These are phyloP conservation scores for Cercophora samala DNA, from an alignment of 495 filamentous ascomycete genomes.

Conservation along the genomic window DNA sequence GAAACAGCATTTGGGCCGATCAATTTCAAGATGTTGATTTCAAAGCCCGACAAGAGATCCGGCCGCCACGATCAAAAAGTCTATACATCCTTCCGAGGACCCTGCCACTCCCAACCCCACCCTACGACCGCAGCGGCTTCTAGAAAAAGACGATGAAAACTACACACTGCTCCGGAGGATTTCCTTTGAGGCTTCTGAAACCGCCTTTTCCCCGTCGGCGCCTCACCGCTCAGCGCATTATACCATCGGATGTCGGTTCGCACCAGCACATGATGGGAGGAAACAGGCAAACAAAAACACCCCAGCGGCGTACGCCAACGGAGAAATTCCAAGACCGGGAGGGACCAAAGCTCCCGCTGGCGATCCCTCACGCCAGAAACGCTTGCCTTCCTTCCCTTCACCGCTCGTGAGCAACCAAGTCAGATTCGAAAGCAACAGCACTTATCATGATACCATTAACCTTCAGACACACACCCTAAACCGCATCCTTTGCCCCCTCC, in stretches of 20 bases:
- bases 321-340: not conserved
- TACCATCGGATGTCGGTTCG: not conserved
- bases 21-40: not conserved
- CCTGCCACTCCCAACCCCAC: not conserved
- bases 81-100: constrained; percentile 2
- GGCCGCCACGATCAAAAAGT: not conserved
- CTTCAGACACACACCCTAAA: not conserved
- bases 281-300: not conserved
- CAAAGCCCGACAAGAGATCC: not conserved
- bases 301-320: not conserved
- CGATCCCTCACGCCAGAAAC: not conserved
- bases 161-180: not conserved
- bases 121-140: not conserved
- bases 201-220: not conserved
- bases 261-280: not conserved
- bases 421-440: not conserved
- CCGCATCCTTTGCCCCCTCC: constrained; percentile 13
- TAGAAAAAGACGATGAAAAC: not conserved
- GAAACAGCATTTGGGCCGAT: not conserved
- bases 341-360: not conserved
- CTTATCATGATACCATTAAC: too few species aligned
- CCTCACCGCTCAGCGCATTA: not conserved
- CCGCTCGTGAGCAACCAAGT: not conserved
- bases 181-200: constrained; percentile 5
- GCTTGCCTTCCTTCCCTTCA: not conserved